Conservation (phyloP, 208 protist species). For the Tritrichomonas foetus region DNA sequence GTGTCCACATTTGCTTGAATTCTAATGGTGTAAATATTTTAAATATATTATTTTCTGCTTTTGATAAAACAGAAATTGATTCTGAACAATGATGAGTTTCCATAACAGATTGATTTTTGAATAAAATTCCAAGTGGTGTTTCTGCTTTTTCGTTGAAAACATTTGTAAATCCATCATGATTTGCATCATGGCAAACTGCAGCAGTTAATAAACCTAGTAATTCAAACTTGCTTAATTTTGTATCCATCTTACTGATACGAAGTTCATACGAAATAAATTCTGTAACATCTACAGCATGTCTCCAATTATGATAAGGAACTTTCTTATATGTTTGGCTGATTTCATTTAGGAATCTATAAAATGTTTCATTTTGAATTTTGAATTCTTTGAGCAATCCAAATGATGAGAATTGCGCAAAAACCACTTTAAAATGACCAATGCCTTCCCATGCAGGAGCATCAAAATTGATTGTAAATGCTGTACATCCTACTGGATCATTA, state of each 20-base stretch:
- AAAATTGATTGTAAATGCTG: slow-evolving; percentile 9
- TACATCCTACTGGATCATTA: background rate
- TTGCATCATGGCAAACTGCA: slow-evolving; percentile 83
- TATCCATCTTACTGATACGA: slow-evolving; percentile 57
- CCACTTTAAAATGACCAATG: background rate
- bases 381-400: slow-evolving; percentile 42
- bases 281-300: slow-evolving; percentile 65
- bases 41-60: slow-evolving; percentile 49
- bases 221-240: slow-evolving; percentile 64
- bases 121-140: slow-evolving; percentile 70
- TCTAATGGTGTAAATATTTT: slow-evolving; percentile 37
- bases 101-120: slow-evolving; percentile 63
- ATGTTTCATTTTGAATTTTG: background rate
- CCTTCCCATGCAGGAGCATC: background rate
- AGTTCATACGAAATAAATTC: slow-evolving; percentile 59
- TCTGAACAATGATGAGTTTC: slow-evolving; percentile 61
- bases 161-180: slow-evolving; percentile 90
- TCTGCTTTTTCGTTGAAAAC: slow-evolving; percentile 80
- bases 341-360: slow-evolving; percentile 36
- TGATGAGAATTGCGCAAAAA: slow-evolving; percentile 27
- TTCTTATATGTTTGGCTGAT: slow-evolving; percentile 43
- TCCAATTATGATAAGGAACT: slow-evolving; percentile 69
- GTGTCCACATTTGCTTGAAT: slow-evolving; percentile 50
- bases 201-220: slow-evolving; percentile 74
- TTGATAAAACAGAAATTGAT: slow-evolving; percentile 46